These are phyloP conservation scores for Picochlorum sp. DNA, from an alignment of 139 green algal species.

Conservation along the genomic window DNA sequence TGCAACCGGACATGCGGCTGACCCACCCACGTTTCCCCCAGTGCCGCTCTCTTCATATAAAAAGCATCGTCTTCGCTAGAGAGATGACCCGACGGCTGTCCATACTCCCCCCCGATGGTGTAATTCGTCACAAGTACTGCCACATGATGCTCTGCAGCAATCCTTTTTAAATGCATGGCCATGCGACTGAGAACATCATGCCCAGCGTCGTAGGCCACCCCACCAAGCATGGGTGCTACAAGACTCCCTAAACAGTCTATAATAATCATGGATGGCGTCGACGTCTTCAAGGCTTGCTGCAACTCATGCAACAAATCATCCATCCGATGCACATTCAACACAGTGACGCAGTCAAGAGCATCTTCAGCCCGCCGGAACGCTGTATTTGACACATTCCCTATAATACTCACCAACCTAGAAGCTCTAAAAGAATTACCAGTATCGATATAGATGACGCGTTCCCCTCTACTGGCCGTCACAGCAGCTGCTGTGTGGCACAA, in stretches of 20 bases:
- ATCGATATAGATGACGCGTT: slow-evolving; percentile 24
- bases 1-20: slow-evolving; percentile 13
- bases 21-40: slow-evolving; percentile 27
- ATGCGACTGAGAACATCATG: slow-evolving; percentile 18
- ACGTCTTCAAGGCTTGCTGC: neutral
- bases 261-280: slow-evolving; percentile 9
- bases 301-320: too few species aligned
- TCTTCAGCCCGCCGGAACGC: neutral
- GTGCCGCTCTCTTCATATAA: slow-evolving; percentile 9
- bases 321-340: neutral
- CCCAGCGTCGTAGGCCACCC: slow-evolving; percentile 11
- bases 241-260: slow-evolving; percentile 22
- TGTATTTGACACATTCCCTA: neutral
- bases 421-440: slow-evolving; percentile 22
- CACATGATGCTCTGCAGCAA: slow-evolving; percentile 2
- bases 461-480: neutral
- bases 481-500: slow-evolving; percentile 19
- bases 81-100: neutral
- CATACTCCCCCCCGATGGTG: slow-evolving; percentile 12
- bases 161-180: slow-evolving; percentile 1
- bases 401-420: slow-evolving; percentile 6
- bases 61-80: slow-evolving; percentile 11
- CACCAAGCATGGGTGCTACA: slow-evolving; percentile 12
- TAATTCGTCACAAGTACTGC: slow-evolving; percentile 27
- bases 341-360: slow-evolving; percentile 9